Percentiles rank a stretch among this genome's conserved stretches.
These are phyloP conservation scores for Orobanche coerulescens DNA, from an alignment of 257 asterid species.

Conservation along the genomic window DNA sequence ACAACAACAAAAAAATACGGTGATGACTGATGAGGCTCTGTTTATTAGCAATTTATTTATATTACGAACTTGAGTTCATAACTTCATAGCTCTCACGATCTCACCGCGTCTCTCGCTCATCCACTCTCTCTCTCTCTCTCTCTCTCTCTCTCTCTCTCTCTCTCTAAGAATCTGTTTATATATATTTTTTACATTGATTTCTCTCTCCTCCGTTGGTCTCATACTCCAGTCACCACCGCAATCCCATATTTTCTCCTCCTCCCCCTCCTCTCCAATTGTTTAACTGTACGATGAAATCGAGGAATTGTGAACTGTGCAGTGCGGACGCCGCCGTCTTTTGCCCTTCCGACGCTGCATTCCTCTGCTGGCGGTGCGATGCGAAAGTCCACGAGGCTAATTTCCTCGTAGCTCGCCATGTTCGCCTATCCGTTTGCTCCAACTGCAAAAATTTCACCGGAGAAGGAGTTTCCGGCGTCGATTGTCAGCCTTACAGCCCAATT, in stretches of 20 bases:
- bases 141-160: not conserved
- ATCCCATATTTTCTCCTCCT: not conserved
- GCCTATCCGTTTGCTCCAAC: slow-evolving; percentile 30
- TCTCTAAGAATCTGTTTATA: not conserved
- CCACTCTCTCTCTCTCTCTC: not conserved
- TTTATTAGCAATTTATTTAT: too few species aligned
- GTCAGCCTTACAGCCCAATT: not conserved
- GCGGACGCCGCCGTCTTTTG: slow-evolving; percentile 40
- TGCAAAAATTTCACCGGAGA: slow-evolving; percentile 24
- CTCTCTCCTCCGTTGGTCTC: too few species aligned
- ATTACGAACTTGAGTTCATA: too few species aligned
- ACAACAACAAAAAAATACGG: too few species aligned
- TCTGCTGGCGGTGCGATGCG: slow-evolving; percentile 47
- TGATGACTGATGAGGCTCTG: too few species aligned
- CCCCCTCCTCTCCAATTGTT: too few species aligned
- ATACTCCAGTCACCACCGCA: too few species aligned
- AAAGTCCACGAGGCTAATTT: slow-evolving; percentile 51
- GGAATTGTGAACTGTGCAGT: slow-evolving; percentile 45
- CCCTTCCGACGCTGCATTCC: slow-evolving; percentile 53
- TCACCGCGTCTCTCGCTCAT: too few species aligned
- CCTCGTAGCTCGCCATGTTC: slow-evolving; percentile 61
- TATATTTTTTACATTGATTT: too few species aligned
- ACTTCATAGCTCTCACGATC: too few species aligned
- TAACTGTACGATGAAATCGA: slow-evolving; percentile 12
- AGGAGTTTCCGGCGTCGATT: slow-evolving; percentile 9